Base-by-base conservation (phyloP, 257 asterid genomes). In the Rubia yunnanensis region DNA sequence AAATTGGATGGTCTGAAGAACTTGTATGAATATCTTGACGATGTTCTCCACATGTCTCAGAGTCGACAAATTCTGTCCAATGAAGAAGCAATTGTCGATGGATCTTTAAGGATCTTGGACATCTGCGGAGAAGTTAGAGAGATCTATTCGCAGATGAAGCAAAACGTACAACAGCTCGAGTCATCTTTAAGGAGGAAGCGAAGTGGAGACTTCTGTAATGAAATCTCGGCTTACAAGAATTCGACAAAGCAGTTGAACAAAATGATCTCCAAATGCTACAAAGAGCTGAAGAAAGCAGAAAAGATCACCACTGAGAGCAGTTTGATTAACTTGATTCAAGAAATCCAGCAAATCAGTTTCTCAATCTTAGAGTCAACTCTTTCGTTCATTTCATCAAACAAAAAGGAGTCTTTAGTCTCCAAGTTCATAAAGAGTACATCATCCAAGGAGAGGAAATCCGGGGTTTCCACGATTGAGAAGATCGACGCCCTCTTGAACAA, bases 1-100 rank as follows among this genome's bases (percentile, higher is more conserved):
- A 74, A 60, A 22, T 69, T 84, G 81, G 75, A 74, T 60, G 73
- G 74, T 55, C 81, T 84, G 31, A 67, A 20, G 72, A 70, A 69
- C 7, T 52, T 84, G 52, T 80, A 79, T 5, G 73, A 77, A 4
- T 61, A 24, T 34, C 46, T 84, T 24, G 70, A 74, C 6, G 68
- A 65, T 63, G 13, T 77, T 31, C 75, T 81, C 32, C 81, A 70
- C 54, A 57, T 81, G 48, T 78, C 85, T 10, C 63, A 72, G 2
- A 24, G 70, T 70, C 85, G 76, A 55, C 81, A 71, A 26, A 31
- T 58, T 7, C 72, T 77, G 31, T 32, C 77, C 27, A 22, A 38
- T 48, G 46, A 38, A 17, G 8, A 15, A 18, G 23, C 54, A 48
- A 22, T 48, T 48, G 54, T 48, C 41, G 78, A 77, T 24, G 80